Percentiles rank a stretch among this genome's conserved stretches.
phyloP scores from a whole-genome alignment of 345 rosid genomes.

The Ailanthus altissimus region DNA sequence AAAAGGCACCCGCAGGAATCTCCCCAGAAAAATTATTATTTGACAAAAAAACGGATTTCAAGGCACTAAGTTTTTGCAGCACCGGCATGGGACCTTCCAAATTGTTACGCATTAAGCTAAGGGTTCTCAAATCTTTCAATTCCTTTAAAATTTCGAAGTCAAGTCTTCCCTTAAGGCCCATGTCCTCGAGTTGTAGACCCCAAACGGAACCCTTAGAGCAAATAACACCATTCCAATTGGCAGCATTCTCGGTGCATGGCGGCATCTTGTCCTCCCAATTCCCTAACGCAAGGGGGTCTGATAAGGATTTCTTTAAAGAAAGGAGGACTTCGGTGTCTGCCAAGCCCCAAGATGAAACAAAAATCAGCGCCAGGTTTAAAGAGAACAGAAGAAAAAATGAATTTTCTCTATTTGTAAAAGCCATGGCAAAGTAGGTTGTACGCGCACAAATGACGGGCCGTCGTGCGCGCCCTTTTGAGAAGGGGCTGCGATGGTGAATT shows the following conservation, averaged over 20 bases:
- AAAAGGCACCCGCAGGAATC: constrained; percentile 56
- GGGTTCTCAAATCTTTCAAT: constrained; percentile 47
- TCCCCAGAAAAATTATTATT: constrained; percentile 58
- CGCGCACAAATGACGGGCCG: constrained; percentile 47
- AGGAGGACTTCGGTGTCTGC: constrained; percentile 57
- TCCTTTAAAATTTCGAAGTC: constrained; percentile 40
- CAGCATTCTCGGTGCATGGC: constrained; percentile 37
- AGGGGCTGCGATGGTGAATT: constrained; percentile 30
- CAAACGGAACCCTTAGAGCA: constrained; percentile 46
- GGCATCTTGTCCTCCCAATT: constrained; percentile 41
- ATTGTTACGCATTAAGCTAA: constrained; percentile 65
- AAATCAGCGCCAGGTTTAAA: not conserved
- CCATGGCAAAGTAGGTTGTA: constrained; percentile 30
- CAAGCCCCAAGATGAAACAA: constrained; percentile 25
- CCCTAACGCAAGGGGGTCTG: constrained; percentile 32
- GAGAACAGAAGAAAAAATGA: not conserved
- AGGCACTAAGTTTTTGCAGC: constrained; percentile 43
- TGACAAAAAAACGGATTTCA: constrained; percentile 65
- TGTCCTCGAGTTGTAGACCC: constrained; percentile 69
- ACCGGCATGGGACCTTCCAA: constrained; percentile 63
- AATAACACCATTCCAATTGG: constrained; percentile 66
- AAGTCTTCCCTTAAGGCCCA: constrained; percentile 54
- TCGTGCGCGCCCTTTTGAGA: constrained; percentile 62
- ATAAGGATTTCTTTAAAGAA: constrained; percentile 54
- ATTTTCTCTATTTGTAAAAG: not conserved